Base-by-base conservation (phyloP, 768 basidiomycete genomes). In the Pseudohyphozyma bogoriensis region DNA sequence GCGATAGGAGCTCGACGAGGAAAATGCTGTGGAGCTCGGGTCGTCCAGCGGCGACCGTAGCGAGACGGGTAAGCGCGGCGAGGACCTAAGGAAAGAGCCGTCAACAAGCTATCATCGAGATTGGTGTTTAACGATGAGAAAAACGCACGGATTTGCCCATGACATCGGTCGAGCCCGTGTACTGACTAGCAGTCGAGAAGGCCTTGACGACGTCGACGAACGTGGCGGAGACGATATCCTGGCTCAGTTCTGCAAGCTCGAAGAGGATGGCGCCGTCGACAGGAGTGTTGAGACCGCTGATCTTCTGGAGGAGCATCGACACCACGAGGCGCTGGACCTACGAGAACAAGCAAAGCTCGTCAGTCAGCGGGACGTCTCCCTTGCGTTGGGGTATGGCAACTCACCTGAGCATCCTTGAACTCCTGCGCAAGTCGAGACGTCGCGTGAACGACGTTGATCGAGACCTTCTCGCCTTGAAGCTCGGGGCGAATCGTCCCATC, bases 201-300 rank as follows among this genome's bases (percentile, higher is more conserved):
- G 85, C 82, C 47, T 83, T 79, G 53, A 90, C 83, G 60, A 93
- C 85, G 62, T 97, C 92, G 28, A 80, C 73, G 68, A 96, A 89
- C 4, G 87, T 80, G 56, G 78, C 79, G 62, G 83, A 81, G 1
- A 87, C 84, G 0, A 89, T 86, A 51, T 80, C 79, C 44, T 92
- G 77, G 1, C 89, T 91, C 22, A 97, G 78, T 60, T 92, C 89
- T 10, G 92, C 90, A 16, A 97, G 78, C 70, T 90, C 92, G 70
- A 86, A 86, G 3, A 89, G 85, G 61, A 95, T 92, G 1, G 87
- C 86, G 29, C 90, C 87, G 73, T 96, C 90, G 20, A 89, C 86
- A 0, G 84, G 82, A 0, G 88, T 85, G 52, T 69, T 63, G 15
- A 63, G 45, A 12, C 57, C 52, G 18, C 58, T 55, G 26, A 63